phyloP scores from a whole-genome alignment of 2,329 filamentous ascomycete genomes.

The Aspergillus costaricaensis region DNA sequence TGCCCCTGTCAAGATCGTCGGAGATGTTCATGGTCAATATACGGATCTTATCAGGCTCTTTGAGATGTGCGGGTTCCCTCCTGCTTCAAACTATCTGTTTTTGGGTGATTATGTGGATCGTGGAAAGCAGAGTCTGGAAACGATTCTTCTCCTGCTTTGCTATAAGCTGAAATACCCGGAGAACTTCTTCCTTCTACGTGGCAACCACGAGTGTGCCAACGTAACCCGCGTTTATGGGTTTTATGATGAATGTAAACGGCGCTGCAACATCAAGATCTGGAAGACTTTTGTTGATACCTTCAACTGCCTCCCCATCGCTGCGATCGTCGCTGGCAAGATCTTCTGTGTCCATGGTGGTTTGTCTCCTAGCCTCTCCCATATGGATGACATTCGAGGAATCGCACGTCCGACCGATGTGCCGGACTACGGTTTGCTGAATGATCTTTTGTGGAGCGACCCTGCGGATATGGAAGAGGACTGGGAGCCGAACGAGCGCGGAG shows the following conservation, averaged over 20 bases:
- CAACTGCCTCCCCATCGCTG: conserved; percentile 90
- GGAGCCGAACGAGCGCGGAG: conserved; percentile 95
- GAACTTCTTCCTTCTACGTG: conserved; percentile 93
- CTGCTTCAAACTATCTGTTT: conserved; percentile 88
- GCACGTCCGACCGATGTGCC: conserved; percentile 94
- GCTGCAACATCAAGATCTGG: conserved; percentile 97
- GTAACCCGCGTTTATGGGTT: conserved; percentile 96
- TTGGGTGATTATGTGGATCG: conserved; percentile 95
- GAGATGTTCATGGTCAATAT: conserved; percentile 95
- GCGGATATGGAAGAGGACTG: conserved; percentile 98
- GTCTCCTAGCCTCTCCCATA: conserved; percentile 87
- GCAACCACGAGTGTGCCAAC: conserved; percentile 96
- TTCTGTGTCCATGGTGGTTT: conserved; percentile 96
- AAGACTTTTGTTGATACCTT: conserved; percentile 97
- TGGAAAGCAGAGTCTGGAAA: conserved; percentile 93
- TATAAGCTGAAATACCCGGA: conserved; percentile 98
- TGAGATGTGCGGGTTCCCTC: conserved; percentile 97
- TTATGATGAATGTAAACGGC: conserved; percentile 95
- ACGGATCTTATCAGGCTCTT: conserved; percentile 96
- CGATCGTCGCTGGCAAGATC: conserved; percentile 97
- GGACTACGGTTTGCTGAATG: conserved; percentile 92
- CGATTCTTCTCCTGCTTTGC: conserved; percentile 86
- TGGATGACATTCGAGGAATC: conserved; percentile 98
- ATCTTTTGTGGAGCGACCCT: conserved; percentile 94
- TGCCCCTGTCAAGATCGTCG: conserved; percentile 95